Evolutionary conservation across 2,329 filamentous ascomycete genomes (phyloP), one percentile per base, ranked within the genome.

Genomic region (Colletotrichum limetticola): DNA sequence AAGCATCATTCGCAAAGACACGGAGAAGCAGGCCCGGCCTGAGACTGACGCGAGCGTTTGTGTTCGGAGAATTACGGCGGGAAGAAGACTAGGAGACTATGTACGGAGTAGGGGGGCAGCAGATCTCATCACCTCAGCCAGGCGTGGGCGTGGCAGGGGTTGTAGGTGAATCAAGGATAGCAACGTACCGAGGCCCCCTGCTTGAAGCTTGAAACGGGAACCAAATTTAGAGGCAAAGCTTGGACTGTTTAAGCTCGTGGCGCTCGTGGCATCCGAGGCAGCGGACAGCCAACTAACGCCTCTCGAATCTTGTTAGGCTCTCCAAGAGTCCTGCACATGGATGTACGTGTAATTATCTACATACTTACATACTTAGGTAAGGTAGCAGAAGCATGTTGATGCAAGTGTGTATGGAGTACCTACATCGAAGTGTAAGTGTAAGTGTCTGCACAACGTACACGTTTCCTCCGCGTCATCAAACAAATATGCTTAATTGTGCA

Each of bases 141-240:
- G 57, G 57, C 42, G 42, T 49, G 19, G 1, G 57, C 42, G 42
- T 49, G 19, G 16, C 42, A 49, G 32, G 32, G 22, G 16, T 55
- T 26, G 52, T 42, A 42, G 35, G 35, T 60, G 57, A 60, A 42
- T 24, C 57, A 19, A 46, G 58, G 22, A 46, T 28, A 19, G 35
- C 12, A 60, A 60, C 56, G 30, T 66, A 61, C 62, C 46, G n/a
- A 69, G 4, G 26, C 49, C 66, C 58, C 60, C 62, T 46, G 46
- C 46, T 22, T 35, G 46, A 11, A 24, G 60, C 61, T 49, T 71
- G 66, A 66, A 66, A 71, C 56, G 61, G 56, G 26, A 56, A 46
- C 66, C 46, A 57, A 57, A 61, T 56, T 42, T 72, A 65, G 66
- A 24, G 59, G 42, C 66, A 64, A 69, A 65, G 55, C 70, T 53